Conservation (phyloP, 139 green algal genomes). For the Edaphochlamys debaryana region DNA sequence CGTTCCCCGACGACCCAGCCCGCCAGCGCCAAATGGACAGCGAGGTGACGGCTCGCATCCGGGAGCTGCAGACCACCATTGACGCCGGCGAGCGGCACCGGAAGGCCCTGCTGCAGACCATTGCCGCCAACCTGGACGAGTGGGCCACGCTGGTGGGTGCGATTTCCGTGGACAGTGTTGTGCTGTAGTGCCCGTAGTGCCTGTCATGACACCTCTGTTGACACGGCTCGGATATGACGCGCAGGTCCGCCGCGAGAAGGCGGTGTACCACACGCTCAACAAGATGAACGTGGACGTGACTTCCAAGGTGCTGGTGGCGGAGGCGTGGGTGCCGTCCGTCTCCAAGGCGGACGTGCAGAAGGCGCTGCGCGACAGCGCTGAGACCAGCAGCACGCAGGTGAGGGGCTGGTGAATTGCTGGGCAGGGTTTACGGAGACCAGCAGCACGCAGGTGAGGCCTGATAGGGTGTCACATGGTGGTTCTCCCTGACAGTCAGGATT, state of each 20-base stretch:
- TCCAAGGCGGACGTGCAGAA: constrained; percentile 71
- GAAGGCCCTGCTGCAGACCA: constrained; percentile 8
- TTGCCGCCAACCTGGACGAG: constrained; percentile 24
- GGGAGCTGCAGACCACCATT: constrained; percentile 93
- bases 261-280: constrained; percentile 98
- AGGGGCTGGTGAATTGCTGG: no score
- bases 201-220: no score
- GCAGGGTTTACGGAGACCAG: no score
- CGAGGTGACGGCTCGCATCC: constrained; percentile 82
- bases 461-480: no score
- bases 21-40: constrained; percentile 90
- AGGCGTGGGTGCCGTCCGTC: constrained; percentile 90
- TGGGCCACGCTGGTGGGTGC: constrained; percentile 30
- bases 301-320: constrained; percentile 93
- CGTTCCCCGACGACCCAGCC: constrained; percentile 92
- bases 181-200: no score
- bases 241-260: constrained; percentile 84
- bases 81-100: constrained; percentile 84
- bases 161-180: no score
- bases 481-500: no score
- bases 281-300: constrained; percentile 95
- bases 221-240: no score
- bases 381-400: constrained; percentile 48
- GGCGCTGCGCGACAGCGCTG: constrained; percentile 67
- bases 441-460: no score